Conservation (phyloP, 441 rosid species). For the Pelargonium cotyledonis region DNA sequence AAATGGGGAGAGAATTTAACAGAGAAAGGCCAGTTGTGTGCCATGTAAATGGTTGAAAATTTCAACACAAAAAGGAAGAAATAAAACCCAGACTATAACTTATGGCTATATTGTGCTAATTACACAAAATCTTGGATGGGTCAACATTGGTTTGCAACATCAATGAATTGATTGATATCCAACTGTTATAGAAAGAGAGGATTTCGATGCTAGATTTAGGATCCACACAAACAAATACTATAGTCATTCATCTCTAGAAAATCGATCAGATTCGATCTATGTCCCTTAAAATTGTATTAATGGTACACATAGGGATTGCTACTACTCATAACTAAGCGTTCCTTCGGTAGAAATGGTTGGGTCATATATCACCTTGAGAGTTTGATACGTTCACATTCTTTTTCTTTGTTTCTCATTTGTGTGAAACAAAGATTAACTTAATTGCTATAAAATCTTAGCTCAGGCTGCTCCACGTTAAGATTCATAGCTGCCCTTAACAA, state of each 20-base stretch:
- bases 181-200: neutral
- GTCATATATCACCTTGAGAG: neutral
- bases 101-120: neutral
- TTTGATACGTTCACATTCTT: neutral
- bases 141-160: no score
- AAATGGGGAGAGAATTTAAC: neutral
- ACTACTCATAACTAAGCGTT: neutral
- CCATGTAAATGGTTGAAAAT: neutral
- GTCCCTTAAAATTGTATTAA: neutral
- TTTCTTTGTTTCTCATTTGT: neutral
- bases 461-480: neutral
- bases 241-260: neutral
- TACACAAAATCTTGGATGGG: no score
- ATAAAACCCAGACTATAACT: neutral
- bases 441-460: neutral
- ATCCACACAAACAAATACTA: neutral
- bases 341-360: neutral
- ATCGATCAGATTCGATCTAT: no score
- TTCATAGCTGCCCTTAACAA: neutral
- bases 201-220: neutral
- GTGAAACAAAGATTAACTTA: neutral
- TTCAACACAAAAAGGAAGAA: no score
- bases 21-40: neutral
- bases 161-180: no score
- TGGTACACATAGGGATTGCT: neutral